These are phyloP conservation scores for Zygotorulaspora danielsina DNA, from an alignment of 805 yeast genomes.

Conservation along the genomic window DNA sequence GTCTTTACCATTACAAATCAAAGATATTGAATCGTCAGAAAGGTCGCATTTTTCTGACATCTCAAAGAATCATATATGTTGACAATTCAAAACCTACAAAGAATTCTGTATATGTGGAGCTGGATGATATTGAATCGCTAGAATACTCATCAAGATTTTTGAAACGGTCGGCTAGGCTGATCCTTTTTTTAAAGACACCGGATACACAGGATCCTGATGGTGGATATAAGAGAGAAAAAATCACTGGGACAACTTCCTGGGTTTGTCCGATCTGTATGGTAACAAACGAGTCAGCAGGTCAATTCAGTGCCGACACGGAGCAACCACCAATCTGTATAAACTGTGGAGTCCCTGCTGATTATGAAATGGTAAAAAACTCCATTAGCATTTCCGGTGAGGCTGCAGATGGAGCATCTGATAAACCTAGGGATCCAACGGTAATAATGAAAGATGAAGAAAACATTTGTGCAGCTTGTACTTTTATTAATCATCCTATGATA, in stretches of 20 bases:
- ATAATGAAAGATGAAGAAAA: constrained; percentile 12
- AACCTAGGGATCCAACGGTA: background rate
- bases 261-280: constrained; percentile 76
- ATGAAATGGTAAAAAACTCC: constrained; percentile 36
- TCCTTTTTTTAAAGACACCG: constrained; percentile 35
- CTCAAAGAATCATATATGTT: constrained; percentile 66
- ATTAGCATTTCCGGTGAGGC: constrained; percentile 16
- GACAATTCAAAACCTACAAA: constrained; percentile 44
- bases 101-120: constrained; percentile 45
- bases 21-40: constrained; percentile 61
- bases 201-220: constrained; percentile 7
- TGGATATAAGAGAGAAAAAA: background rate
- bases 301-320: constrained; percentile 12
- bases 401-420: background rate
- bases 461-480: constrained; percentile 62
- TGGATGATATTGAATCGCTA: constrained; percentile 40
- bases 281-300: constrained; percentile 30
- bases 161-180: constrained; percentile 76
- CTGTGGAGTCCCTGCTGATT: constrained; percentile 56
- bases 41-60: constrained; percentile 78
- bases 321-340: constrained; percentile 48
- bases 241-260: constrained; percentile 45
- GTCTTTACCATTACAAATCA: constrained; percentile 72
- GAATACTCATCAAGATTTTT: constrained; percentile 55
- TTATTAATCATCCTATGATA: constrained; percentile 76